Evolutionary conservation across 257 asterid species (phyloP).

Genomic region (Solanum boliviense): DNA sequence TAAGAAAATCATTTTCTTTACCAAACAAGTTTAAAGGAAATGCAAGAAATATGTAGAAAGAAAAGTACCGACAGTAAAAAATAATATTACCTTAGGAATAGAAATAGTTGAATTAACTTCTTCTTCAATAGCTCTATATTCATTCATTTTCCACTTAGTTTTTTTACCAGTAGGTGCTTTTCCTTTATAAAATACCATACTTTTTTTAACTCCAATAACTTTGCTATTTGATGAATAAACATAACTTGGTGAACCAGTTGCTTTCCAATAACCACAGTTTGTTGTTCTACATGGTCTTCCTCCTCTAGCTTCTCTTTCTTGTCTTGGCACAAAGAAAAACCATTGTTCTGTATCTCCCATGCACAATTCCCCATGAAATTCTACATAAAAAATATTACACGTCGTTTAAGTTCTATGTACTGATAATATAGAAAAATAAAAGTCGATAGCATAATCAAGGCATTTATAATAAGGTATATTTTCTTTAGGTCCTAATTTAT

Average conservation of each 20-base stretch:
- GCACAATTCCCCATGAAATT: slow-evolving; percentile 52
- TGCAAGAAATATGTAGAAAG: not conserved
- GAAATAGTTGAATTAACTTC: slow-evolving; percentile 12
- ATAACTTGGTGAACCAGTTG: slow-evolving; percentile 70
- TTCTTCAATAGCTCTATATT: slow-evolving; percentile 51
- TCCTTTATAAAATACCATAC: slow-evolving; percentile 72
- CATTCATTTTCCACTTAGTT: slow-evolving; percentile 77
- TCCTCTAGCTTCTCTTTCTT: slow-evolving; percentile 58
- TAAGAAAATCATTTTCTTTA: not conserved
- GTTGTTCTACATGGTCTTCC: slow-evolving; percentile 71
- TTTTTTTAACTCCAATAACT: slow-evolving; percentile 63
- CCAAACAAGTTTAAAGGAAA: not conserved
- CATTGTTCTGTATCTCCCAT: slow-evolving; percentile 63
- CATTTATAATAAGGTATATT: not conserved
- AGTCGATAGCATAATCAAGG: not conserved
- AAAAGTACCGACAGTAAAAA: not conserved
- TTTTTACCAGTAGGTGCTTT: slow-evolving; percentile 65
- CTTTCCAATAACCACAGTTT: slow-evolving; percentile 71
- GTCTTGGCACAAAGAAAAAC: slow-evolving; percentile 67
- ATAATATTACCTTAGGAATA: slow-evolving; percentile 30
- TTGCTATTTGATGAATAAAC: slow-evolving; percentile 48
- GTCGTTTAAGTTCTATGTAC: not conserved
- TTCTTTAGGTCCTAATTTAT: no score
- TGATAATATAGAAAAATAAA: no score
- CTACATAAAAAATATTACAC: slow-evolving; percentile 9